Evolutionary conservation across 2,329 filamentous ascomycete species (phyloP).

Genomic region (Sphaerulina musiva): DNA sequence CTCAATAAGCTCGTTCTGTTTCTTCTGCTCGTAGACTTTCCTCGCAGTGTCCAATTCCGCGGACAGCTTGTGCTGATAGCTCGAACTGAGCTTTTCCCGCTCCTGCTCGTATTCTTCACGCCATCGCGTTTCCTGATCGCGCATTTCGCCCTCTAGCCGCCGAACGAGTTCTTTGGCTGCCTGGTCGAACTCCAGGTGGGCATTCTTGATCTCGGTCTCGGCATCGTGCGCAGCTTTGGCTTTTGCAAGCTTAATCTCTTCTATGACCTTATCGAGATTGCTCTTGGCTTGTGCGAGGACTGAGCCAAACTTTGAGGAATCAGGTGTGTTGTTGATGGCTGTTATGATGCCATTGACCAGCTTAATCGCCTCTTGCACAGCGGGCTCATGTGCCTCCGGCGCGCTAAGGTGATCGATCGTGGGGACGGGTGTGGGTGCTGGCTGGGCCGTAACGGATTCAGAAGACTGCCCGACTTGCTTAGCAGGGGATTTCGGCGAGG

Average conservation of each 20-base stretch:
- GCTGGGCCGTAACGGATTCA: conserved; percentile 34
- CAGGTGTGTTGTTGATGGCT: conserved; percentile 80
- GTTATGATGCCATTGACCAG: conserved; percentile 95
- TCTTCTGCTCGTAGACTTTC: conserved; percentile 72
- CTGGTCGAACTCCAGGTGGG: conserved; percentile 72
- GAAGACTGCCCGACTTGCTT: conserved; percentile 20
- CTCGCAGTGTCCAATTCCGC: conserved; percentile 72
- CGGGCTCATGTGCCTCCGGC: conserved; percentile 69
- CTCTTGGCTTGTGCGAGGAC: conserved; percentile 80
- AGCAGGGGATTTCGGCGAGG: conserved; percentile 13
- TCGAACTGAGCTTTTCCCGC: conserved; percentile 68
- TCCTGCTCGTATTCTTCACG: conserved; percentile 83
- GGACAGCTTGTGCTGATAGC: conserved; percentile 73
- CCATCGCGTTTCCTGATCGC: conserved; percentile 73
- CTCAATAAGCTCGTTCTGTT: conserved; percentile 79
- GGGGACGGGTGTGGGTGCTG: conserved; percentile 39
- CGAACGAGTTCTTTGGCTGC: conserved; percentile 81
- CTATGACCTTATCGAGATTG: conserved; percentile 69
- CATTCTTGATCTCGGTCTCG: conserved; percentile 64
- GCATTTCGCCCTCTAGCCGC: conserved; percentile 78
- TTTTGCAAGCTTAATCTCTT: conserved; percentile 70
- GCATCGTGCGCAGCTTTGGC: conserved; percentile 62
- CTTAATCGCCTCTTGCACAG: conserved; percentile 88
- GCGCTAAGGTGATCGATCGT: conserved; percentile 74
- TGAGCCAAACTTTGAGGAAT: conserved; percentile 67